Percentiles rank a stretch among this genome's conserved stretches.
Evolutionary conservation across 1,284 basidiomycete species (phyloP).

Genomic region (Ustilago nuda): DNA sequence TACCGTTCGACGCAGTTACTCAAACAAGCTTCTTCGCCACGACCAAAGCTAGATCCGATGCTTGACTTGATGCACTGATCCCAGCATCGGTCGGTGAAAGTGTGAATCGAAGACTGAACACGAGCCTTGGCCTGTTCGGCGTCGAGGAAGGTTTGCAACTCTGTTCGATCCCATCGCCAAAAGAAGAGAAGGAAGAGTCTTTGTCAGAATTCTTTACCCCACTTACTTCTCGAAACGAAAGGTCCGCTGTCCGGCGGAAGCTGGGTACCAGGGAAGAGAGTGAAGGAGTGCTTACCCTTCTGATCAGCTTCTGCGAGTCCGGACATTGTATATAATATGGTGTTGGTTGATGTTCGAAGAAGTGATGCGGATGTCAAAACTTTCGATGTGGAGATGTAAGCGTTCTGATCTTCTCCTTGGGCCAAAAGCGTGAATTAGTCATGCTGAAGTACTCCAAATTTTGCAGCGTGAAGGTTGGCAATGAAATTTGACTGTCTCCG

Average conservation of each 20-base stretch:
- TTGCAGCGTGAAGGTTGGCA: slow-evolving; percentile 23
- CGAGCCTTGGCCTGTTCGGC: slow-evolving; percentile 87
- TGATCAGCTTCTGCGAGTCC: slow-evolving; percentile 61
- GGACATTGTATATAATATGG: slow-evolving; percentile 26
- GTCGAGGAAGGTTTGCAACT: slow-evolving; percentile 85
- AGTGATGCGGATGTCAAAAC: neutral
- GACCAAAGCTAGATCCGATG: slow-evolving; percentile 85
- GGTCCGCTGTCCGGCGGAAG: neutral
- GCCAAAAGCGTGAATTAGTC: slow-evolving; percentile 25
- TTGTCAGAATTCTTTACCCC: neutral
- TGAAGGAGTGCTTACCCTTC: slow-evolving; percentile 41
- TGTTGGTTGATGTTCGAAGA: slow-evolving; percentile 6
- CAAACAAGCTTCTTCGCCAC: slow-evolving; percentile 85
- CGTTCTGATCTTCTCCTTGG: slow-evolving; percentile 16
- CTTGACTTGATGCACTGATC: slow-evolving; percentile 84
- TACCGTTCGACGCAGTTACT: slow-evolving; percentile 83
- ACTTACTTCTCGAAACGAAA: neutral
- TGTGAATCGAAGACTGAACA: slow-evolving; percentile 75
- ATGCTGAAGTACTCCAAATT: slow-evolving; percentile 15
- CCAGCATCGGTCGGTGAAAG: slow-evolving; percentile 67
- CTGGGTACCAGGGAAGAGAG: neutral
- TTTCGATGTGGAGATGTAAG: slow-evolving; percentile 21
- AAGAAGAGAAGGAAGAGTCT: neutral
- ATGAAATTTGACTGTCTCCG: slow-evolving; percentile 22
- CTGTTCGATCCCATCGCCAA: slow-evolving; percentile 65